Base-by-base conservation (phyloP, 2,329 filamentous ascomycete genomes). In the Penicillium frequentans region DNA sequence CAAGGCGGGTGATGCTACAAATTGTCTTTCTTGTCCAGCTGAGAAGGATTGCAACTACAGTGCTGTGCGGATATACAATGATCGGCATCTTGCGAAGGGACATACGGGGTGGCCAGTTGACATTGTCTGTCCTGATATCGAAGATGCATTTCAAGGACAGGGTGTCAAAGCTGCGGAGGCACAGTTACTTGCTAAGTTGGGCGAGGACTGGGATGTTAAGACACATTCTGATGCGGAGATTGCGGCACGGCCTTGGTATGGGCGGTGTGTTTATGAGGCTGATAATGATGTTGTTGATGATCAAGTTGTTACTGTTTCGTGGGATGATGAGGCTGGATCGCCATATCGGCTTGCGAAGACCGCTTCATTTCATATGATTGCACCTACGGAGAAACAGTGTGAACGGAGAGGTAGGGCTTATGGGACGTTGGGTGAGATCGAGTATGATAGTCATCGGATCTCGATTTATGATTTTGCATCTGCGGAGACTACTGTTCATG, bases 201-300 rank as follows among this genome's bases (percentile, higher is more conserved):
- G 70, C 0, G 81, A 86, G 62, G 82, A 88, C 67, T 87, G 86
- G 61, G 73, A 79, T 33, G 55, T 80, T n/a, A 70, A 83, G 1
- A 78, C 79, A 3, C 76, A 77, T 5, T 77, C 81, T 10, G 88
- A 88, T 62, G 61, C 58, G 11, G 73, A 79, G n/a, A 77, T 86
- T 5, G 77, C 81, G 49, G 67, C 68, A 11, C 73, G 83, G 5
- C 76, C 81, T 1, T 88, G 92, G 91, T 98, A 92, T 69, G 95
- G 95, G 0, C 86, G 93, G n/a, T 99, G 95, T 70, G 95, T 98
- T 1, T 98, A 88, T 76, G 95, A 97, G 71, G 81, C 88, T 5
- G 92, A 96, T 75, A 99, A 98, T 75, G 87, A 96, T 68, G 95
- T 98, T 43, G 91, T 88, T 68, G 95, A 99, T 72, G 91, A 98